Percentiles rank a stretch among this genome's conserved stretches.
These are phyloP conservation scores for Cyberlindnera maclurae DNA, from an alignment of 805 yeast genomes.

Conservation along the genomic window DNA sequence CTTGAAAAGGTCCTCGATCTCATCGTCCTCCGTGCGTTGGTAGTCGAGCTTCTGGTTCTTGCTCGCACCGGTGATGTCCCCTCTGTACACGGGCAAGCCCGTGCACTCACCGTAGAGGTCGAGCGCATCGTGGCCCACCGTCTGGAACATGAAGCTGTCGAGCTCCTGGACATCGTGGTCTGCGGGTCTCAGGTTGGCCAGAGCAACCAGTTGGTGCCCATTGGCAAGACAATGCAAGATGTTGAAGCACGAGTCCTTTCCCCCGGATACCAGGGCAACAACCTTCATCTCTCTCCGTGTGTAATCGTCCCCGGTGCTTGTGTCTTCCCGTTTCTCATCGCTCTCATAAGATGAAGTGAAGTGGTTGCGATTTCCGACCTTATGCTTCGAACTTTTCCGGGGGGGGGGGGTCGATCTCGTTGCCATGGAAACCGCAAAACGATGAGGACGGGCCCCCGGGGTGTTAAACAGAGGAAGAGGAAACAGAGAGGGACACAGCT, in stretches of 20 bases:
- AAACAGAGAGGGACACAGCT: too few species aligned
- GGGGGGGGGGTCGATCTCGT: too few species aligned
- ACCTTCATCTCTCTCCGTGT: conserved; percentile 70
- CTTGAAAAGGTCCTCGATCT: conserved; percentile 72
- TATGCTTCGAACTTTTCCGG: too few species aligned
- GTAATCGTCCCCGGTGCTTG: too few species aligned
- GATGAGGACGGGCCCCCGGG: too few species aligned
- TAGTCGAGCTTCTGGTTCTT: conserved; percentile 66
- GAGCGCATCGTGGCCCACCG: conserved; percentile 86
- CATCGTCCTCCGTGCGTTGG: conserved; percentile 61
- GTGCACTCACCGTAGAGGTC: conserved; percentile 59
- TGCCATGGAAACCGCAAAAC: too few species aligned
- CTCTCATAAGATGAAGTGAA: too few species aligned
- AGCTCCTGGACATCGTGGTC: conserved; percentile 51
- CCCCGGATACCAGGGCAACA: conserved; percentile 89
- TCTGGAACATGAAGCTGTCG: conserved; percentile 96
- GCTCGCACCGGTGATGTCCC: conserved; percentile 55
- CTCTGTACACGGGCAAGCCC: conserved; percentile 74
- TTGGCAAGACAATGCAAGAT: conserved; percentile 76
- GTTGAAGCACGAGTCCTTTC: conserved; percentile 92
- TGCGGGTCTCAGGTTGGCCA: conserved; percentile 77
- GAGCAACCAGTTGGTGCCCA: conserved; percentile 80
- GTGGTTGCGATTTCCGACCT: too few species aligned
- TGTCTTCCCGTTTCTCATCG: too few species aligned
- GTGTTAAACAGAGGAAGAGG: too few species aligned